Evolutionary conservation across 257 asterid species (phyloP), one percentile per base, ranked within the genome.

Genomic region (Gentiana dahurica): DNA sequence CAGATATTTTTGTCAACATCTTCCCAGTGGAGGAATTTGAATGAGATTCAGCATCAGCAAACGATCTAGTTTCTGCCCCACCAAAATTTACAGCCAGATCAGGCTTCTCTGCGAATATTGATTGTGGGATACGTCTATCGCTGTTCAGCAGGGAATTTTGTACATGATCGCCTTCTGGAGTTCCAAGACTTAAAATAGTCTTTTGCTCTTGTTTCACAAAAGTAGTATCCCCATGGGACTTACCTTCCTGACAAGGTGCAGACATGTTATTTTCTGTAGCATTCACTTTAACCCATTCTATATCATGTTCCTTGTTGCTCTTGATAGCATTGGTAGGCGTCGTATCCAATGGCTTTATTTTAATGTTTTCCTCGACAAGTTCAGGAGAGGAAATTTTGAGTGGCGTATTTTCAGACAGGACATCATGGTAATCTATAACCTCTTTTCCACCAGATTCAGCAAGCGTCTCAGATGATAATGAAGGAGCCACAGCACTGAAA

Each of bases 401-500:
- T 44, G 48, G 48, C 59, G 60, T 66, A 50, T 71, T 68, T 58
- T 71, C 69, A 59, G 54, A 15, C 47, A 75, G 60, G 60, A 58
- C 61, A 51, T 52, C 51, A 2, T 49, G 55, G 56, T 69, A 57
- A 64, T 68, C 64, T 65, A 57, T 71, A 38, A 73, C 78, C 60
- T 76, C 81, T 41, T 41, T 41, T 65, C 78, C 92, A 56, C 62
- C 75, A 69, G 77, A 73, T 36, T 68, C 75, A 71, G 69, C 60
- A 57, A 50, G 37, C 49, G 60, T 65, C 61, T 65, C 78, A 12
- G 73, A 58, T 53, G 83, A 69, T 59, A 15, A 53, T 47, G 71
- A 67, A 68, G 75, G 61, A 12, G 77, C 85, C 68, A 67, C 58
- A 72, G 90, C 83, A 75, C 97, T 86, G 66, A 65, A 75, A 58